Base-by-base conservation (phyloP, 352 stramenopile species). In the Pythium apleroticum region DNA sequence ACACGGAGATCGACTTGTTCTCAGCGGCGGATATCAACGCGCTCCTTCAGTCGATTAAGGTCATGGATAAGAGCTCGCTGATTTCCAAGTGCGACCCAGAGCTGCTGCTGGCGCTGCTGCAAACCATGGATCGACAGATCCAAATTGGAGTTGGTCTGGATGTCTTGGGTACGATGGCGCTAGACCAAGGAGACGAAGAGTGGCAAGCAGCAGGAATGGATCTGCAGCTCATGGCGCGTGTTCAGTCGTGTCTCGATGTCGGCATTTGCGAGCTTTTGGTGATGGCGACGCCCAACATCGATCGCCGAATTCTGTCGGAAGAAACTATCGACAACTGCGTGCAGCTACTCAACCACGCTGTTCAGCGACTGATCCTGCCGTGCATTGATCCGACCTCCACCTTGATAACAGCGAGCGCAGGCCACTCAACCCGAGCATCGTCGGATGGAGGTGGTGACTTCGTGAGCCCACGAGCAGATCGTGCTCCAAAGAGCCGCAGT, bases 261-360 rank as follows among this genome's bases (percentile, higher is more conserved):
- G 82, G 73, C 0, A 87, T 91, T 48, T 93, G 80, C 37, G 77
- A 89, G 63, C 71, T 96, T 2, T 72, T 90, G 19, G 52, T 96
- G 39, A 90, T 94, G 68, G 80, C 83, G 10, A 84, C 85, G 12
- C 70, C 69, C 5, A 70, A 84, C 10, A 85, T 94, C 60, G 85
- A 96, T 22, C 74, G 85, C 14, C 68, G 85, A 33, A 58, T 90
- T 55, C 68, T 96, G 0, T 92, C 86, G 0, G 88, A 96, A 63
- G 88, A 95, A n/a, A 80, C 27, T 14, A 93, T 96, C 58, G 81
- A 95, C 33, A 87, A 89, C 46, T 96, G 84, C 56, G 77, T 90
- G 28, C 70, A 85, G 60, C 61, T 94, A 14, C 66, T 95, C 17
- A 80, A 79, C 52, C 78, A 89, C 31, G 57, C 78, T 0, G 69